Base-by-base conservation (phyloP, 176 grass and related monocot genomes). In the Calamus simplicifolius region DNA sequence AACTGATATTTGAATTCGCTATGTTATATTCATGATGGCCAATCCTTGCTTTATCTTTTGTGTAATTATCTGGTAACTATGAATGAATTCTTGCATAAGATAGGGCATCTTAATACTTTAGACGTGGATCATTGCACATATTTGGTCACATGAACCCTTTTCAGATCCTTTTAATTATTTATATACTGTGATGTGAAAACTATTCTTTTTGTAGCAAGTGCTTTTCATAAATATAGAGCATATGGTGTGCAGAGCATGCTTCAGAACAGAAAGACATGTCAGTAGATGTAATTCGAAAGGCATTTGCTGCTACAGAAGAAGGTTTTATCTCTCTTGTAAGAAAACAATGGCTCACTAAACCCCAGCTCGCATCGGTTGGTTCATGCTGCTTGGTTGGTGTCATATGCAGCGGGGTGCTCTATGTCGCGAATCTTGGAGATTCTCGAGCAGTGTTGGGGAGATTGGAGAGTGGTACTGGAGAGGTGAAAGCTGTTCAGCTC, bases 351-450 rank as follows among this genome's bases (percentile, higher is more conserved):
- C 71, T 63, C 2, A 2, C 75, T 25, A 89, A 75, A 19, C 89
- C 89, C 55, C 85, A 89, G 25, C 79, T 95, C 64, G 89, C 89
- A 5, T 78, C 89, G 3, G 89, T 95, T n/a, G 89, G 89, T 27
- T 95, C 89, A 61, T 95, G 89, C 74, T 95, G 89, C 61, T 69
- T 95, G 8, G 74, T 89, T 55, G 81, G 85, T 18, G 69, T 85
- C 25, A 67, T 95, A 29, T 95, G 85, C 15, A 17, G 26, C 3
- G 80, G 85, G 71, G 85, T 72, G 66, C 85, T 95, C 16, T 89
- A 88, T 80, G 52, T 89, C 50, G 81, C 89, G 53, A 95, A 89
- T 57, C 52, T 80, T 13, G 89, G 89, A 13, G 89, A 95, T 55
- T 95, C 89, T 1, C 89, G 89, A 48, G 81, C 74, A 64, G 76